Evolutionary conservation across 495 filamentous ascomycete genomes (phyloP).

Genomic region (Talaromyces thailandensis): DNA sequence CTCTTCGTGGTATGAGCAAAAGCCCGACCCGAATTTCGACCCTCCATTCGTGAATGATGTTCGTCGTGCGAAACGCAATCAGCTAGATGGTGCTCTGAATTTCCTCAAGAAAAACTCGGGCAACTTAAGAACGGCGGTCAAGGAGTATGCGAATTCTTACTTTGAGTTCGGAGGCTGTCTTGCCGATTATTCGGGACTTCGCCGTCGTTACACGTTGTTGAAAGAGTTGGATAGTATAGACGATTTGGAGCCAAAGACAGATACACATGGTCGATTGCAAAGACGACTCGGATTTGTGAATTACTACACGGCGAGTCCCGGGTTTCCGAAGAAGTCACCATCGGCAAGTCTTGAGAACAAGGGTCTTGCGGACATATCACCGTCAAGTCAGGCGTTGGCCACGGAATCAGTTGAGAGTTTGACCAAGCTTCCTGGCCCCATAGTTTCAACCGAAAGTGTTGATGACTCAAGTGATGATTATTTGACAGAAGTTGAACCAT

Average conservation of each 20-base stretch:
- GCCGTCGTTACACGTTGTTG: conserved; percentile 56
- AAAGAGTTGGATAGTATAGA: conserved; percentile 61
- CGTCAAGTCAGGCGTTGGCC: neutral
- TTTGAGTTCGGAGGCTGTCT: conserved; percentile 75
- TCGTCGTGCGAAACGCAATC: conserved; percentile 50
- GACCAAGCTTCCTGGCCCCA: neutral
- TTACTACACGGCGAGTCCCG: conserved; percentile 82
- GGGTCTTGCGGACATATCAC: neutral
- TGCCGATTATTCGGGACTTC: conserved; percentile 64
- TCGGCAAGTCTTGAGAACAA: conserved; percentile 6
- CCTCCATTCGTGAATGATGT: conserved; percentile 68
- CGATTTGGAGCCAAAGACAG: conserved; percentile 15
- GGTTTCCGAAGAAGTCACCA: conserved; percentile 39
- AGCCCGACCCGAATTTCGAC: conserved; percentile 54
- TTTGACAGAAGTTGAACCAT: neutral
- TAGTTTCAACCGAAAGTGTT: neutral
- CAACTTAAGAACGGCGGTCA: conserved; percentile 57
- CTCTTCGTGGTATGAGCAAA: conserved; percentile 15
- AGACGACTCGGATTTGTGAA: conserved; percentile 68
- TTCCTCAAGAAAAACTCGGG: conserved; percentile 76
- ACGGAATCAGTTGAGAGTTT: neutral
- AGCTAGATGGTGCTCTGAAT: conserved; percentile 57
- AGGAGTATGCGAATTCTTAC: conserved; percentile 67
- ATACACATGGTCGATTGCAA: conserved; percentile 7
- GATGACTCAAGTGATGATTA: neutral